phyloP scores from a whole-genome alignment of 2,329 filamentous ascomycete species.

The Chrysoporthe puriensis region DNA sequence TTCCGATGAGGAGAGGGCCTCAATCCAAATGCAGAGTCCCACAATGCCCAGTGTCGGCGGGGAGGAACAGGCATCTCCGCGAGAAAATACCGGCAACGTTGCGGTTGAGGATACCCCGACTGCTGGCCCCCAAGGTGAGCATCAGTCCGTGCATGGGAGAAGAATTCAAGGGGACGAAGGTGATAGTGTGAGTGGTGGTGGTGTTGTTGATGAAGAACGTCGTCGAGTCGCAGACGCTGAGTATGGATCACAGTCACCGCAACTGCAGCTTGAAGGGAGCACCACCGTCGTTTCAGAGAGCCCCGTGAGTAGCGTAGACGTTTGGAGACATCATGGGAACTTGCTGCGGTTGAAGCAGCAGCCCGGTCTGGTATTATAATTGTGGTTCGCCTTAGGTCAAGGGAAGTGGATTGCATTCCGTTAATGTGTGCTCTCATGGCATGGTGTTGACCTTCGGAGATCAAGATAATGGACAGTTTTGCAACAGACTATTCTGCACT shows the following conservation, averaged over 20 bases:
- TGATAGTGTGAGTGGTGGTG: constrained; percentile 5
- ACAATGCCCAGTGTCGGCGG: constrained; percentile 12
- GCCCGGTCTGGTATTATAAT: constrained; percentile 11
- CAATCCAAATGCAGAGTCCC: constrained; percentile 17
- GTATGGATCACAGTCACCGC: constrained; percentile 22
- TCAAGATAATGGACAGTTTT: background rate
- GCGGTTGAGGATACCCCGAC: constrained; percentile 19
- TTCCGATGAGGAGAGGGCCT: background rate
- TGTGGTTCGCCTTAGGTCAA: background rate
- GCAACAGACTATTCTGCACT: background rate
- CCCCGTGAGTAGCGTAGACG: constrained; percentile 26
- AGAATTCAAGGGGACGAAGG: constrained; percentile 2
- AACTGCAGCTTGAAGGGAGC: constrained; percentile 26
- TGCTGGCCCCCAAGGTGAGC: constrained; percentile 27
- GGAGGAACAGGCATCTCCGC: constrained; percentile 11
- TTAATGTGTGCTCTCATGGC: background rate
- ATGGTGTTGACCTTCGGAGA: background rate
- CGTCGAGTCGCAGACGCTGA: constrained; percentile 16
- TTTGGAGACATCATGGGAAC: constrained; percentile 22
- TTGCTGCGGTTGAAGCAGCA: constrained; percentile 8
- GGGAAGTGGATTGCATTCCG: background rate
- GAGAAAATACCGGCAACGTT: background rate
- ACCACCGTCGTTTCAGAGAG: constrained; percentile 20
- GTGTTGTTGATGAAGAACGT: background rate
- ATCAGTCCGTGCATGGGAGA: constrained; percentile 9